Evolutionary conservation across 495 filamentous ascomycete genomes (phyloP).

Genomic region (Barbatosphaeria neglecta): DNA sequence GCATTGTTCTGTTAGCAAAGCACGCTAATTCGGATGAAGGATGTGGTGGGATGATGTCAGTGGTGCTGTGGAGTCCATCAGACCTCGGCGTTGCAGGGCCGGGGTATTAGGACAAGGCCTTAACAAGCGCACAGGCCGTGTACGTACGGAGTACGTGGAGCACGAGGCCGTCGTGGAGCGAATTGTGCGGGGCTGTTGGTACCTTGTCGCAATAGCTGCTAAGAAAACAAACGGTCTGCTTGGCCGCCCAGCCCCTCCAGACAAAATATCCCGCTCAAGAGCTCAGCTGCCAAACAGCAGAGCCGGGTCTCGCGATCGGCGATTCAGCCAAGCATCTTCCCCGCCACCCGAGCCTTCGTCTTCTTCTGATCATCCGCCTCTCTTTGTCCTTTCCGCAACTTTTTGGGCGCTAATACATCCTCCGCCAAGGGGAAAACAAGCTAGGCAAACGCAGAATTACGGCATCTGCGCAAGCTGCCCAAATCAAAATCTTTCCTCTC

Average conservation of each 20-base stretch:
- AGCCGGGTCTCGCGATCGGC: not conserved
- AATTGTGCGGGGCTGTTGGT: too few species aligned
- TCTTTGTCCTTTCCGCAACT: not conserved
- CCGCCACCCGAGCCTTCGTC: too few species aligned
- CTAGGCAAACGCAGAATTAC: not conserved
- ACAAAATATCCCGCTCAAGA: not conserved
- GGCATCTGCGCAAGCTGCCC: not conserved
- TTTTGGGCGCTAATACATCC: not conserved
- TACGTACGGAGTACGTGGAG: not conserved
- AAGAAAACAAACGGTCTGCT: not conserved
- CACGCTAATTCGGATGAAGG: not conserved
- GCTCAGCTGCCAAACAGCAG: not conserved
- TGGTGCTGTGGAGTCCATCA: not conserved
- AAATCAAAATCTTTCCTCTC: not conserved
- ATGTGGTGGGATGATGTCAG: not conserved
- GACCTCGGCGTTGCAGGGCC: not conserved
- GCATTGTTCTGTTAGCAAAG: too few species aligned
- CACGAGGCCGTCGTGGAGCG: too few species aligned
- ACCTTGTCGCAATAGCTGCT: too few species aligned
- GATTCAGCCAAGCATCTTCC: not conserved
- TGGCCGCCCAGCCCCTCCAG: not conserved
- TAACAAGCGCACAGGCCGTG: not conserved
- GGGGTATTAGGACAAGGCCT: not conserved
- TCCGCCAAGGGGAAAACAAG: too few species aligned
- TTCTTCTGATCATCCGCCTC: not conserved